A percentile compares a stretch with the other conserved stretches of the same genome.
phyloP scores from a whole-genome alignment of 495 filamentous ascomycete genomes.

The Neurospora discreta region DNA sequence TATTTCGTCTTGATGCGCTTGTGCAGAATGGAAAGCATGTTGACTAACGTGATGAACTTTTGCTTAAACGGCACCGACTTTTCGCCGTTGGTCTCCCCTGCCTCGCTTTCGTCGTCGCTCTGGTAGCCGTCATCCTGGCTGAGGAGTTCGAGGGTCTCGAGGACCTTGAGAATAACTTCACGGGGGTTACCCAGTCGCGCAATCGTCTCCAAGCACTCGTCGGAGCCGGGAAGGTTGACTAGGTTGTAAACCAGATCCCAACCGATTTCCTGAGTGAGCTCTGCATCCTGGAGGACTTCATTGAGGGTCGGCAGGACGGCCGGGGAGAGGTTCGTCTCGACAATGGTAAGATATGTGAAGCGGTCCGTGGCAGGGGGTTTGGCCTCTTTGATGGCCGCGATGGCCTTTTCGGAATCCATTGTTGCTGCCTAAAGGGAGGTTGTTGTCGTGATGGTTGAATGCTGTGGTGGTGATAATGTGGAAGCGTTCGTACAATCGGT shows the following conservation, averaged over 20 bases:
- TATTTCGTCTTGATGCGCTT: slow-evolving; percentile 79
- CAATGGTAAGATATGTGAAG: slow-evolving; percentile 77
- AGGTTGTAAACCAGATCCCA: slow-evolving; percentile 91
- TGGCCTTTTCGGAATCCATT: slow-evolving; percentile 18
- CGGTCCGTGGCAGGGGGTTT: slow-evolving; percentile 66
- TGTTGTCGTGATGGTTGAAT: no score
- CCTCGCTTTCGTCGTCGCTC: slow-evolving; percentile 16
- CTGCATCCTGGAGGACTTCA: slow-evolving; percentile 68
- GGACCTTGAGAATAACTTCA: slow-evolving; percentile 84
- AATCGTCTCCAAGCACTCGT: slow-evolving; percentile 60
- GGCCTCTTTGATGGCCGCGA: slow-evolving; percentile 32
- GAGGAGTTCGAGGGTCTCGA: slow-evolving; percentile 52
- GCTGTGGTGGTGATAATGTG: background rate
- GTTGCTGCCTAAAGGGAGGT: background rate
- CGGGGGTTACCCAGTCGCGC: slow-evolving; percentile 82
- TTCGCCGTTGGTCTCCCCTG: slow-evolving; percentile 4
- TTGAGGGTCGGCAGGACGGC: slow-evolving; percentile 67
- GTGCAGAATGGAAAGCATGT: slow-evolving; percentile 78
- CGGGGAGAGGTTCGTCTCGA: slow-evolving; percentile 75
- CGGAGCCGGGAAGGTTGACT: slow-evolving; percentile 61
- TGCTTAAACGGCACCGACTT: slow-evolving; percentile 16
- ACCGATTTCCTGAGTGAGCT: slow-evolving; percentile 80
- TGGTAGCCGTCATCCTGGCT: slow-evolving; percentile 34
- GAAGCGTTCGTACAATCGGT: background rate
- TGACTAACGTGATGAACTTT: slow-evolving; percentile 66